phyloP scores from a whole-genome alignment of 2,329 filamentous ascomycete species.

The Hypomyces perniciosus region DNA sequence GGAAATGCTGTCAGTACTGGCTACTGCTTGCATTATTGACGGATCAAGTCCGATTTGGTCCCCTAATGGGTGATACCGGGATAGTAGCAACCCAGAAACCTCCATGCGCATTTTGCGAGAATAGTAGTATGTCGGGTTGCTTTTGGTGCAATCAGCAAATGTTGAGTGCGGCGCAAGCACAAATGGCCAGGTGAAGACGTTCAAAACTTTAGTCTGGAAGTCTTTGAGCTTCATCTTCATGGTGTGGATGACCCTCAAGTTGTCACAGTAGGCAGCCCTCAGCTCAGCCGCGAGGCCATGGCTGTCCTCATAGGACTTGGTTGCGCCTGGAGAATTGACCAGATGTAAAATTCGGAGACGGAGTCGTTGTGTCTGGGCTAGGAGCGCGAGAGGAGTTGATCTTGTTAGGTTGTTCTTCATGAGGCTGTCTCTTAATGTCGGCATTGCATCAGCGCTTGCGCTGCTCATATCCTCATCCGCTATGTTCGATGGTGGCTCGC shows the following conservation, averaged over 20 bases:
- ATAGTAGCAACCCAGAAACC: neutral
- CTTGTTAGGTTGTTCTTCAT: neutral
- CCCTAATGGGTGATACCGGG: neutral
- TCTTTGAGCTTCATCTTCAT: neutral
- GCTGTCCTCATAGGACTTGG: neutral
- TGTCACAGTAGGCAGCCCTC: neutral
- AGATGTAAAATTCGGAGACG: neutral
- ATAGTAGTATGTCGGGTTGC: neutral
- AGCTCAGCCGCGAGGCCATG: neutral
- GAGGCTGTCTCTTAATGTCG: too few species aligned
- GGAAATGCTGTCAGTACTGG: neutral
- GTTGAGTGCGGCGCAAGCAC: neutral
- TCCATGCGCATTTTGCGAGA: slow-evolving; percentile 2
- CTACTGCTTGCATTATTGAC: neutral
- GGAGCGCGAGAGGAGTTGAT: neutral
- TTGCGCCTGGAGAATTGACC: neutral
- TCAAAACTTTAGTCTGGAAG: neutral
- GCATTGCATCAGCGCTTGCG: neutral
- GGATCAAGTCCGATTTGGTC: neutral
- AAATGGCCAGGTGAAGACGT: slow-evolving; percentile 1
- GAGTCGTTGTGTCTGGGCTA: neutral
- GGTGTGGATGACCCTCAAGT: neutral
- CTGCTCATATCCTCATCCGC: neutral
- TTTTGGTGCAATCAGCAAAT: neutral
- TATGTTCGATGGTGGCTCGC: neutral